phyloP scores from a whole-genome alignment of 1,284 basidiomycete genomes.

The Vanrija humicola region DNA sequence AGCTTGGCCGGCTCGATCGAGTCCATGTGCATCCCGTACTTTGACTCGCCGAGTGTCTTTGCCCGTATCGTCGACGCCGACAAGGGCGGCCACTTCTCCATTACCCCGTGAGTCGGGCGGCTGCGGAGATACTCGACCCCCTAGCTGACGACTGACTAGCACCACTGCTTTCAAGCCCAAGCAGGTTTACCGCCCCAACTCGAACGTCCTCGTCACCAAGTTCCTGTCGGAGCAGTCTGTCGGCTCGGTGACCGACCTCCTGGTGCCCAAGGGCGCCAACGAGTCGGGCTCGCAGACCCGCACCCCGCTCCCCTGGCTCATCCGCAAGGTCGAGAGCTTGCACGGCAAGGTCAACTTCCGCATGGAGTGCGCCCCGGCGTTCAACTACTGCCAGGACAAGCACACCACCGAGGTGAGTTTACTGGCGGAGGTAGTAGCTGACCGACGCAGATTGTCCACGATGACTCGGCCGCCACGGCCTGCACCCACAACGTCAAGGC shows the following conservation, averaged over 20 bases:
- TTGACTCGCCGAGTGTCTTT: constrained; percentile 82
- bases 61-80: constrained; percentile 58
- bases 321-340: constrained; percentile 79
- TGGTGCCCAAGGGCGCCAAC: constrained; percentile 44
- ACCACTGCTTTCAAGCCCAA: constrained; percentile 48
- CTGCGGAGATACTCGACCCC: background rate
- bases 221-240: constrained; percentile 79
- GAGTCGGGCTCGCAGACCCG: constrained; percentile 26
- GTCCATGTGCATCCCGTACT: constrained; percentile 85
- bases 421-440: background rate
- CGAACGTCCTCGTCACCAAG: constrained; percentile 83
- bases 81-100: constrained; percentile 87
- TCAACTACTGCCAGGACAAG: constrained; percentile 76
- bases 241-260: constrained; percentile 63
- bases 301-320: constrained; percentile 68
- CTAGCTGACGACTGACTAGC: constrained; percentile 55
- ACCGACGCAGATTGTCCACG: constrained; percentile 39
- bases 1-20: constrained; percentile 53
- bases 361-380: constrained; percentile 85
- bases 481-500: constrained; percentile 58
- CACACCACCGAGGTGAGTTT: constrained; percentile 59
- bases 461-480: constrained; percentile 52
- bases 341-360: constrained; percentile 70
- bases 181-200: constrained; percentile 81
- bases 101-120: constrained; percentile 56